Evolutionary conservation across 1,284 basidiomycete genomes (phyloP).

Genomic region (Ceratobasidium sp.): DNA sequence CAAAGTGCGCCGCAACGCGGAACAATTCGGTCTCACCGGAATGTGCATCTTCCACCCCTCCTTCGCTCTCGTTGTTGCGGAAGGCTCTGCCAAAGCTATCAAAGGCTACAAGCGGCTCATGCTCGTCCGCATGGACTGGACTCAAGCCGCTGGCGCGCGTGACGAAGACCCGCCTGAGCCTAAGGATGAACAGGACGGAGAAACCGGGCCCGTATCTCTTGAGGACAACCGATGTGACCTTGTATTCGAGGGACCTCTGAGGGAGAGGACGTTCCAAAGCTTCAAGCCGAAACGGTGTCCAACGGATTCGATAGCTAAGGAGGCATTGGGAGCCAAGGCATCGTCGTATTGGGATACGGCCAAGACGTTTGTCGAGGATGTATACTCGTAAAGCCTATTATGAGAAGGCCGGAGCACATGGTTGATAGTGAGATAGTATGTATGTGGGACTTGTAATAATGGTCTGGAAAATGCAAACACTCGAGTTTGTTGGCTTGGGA

Average conservation of each 20-base stretch:
- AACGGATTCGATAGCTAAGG: conserved; percentile 87
- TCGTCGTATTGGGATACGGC: conserved; percentile 95
- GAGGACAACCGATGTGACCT: conserved; percentile 90
- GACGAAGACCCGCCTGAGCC: conserved; percentile 78
- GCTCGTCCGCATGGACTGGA: conserved; percentile 93
- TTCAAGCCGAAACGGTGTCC: conserved; percentile 91
- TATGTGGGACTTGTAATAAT: conserved; percentile 2
- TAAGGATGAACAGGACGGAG: conserved; percentile 61
- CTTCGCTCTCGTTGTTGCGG: conserved; percentile 94
- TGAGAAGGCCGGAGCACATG: too few relatives aligned
- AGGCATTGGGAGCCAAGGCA: conserved; percentile 84
- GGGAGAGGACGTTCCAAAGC: conserved; percentile 84
- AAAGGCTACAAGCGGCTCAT: conserved; percentile 92
- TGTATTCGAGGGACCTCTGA: conserved; percentile 92
- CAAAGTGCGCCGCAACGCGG: conserved; percentile 96
- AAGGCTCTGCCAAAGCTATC: conserved; percentile 89
- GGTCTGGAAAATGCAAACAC: background rate
- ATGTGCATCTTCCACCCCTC: conserved; percentile 89
- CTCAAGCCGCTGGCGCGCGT: conserved; percentile 86
- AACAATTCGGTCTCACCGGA: conserved; percentile 90
- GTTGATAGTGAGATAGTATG: background rate
- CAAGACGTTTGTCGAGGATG: conserved; percentile 70
- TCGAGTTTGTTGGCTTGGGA: background rate
- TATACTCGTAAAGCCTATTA: conserved; percentile 11
- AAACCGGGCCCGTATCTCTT: conserved; percentile 67